These are phyloP conservation scores for Metschnikowia vanudenii DNA, from an alignment of 805 yeast species.

Conservation along the genomic window DNA sequence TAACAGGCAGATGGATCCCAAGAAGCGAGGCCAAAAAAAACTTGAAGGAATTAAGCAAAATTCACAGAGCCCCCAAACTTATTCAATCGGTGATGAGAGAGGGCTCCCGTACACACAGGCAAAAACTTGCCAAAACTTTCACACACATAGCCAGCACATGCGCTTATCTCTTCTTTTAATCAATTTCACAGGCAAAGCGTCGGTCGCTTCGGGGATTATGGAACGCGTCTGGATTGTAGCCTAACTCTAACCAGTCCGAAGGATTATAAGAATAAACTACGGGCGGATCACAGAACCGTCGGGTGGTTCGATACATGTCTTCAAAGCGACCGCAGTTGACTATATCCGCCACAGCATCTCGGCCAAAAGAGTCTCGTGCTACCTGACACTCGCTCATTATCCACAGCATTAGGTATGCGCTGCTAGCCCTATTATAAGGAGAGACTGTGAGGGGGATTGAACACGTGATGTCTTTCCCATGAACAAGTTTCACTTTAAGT, in stretches of 20 bases:
- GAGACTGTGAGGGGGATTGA: constrained; percentile 53
- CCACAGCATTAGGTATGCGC: constrained; percentile 52
- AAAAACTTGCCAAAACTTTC: no score
- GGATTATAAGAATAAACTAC: constrained; percentile 29
- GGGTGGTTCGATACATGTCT: constrained; percentile 23
- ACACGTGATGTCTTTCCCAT: constrained; percentile 50
- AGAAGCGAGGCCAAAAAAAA: no score
- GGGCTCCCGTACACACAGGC: no score
- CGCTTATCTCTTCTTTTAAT: no score
- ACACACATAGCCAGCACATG: no score
- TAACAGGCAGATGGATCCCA: no score
- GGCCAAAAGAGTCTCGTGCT: constrained; percentile 41
- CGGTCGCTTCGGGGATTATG: constrained; percentile 18
- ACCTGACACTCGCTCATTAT: constrained; percentile 51
- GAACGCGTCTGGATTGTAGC: constrained; percentile 36
- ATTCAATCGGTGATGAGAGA: no score
- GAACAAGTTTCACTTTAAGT: constrained; percentile 47
- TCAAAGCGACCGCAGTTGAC: constrained; percentile 20
- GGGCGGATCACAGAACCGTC: constrained; percentile 27
- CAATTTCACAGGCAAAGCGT: constrained; percentile 7
- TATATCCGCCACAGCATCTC: constrained; percentile 23
- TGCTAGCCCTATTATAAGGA: constrained; percentile 49
- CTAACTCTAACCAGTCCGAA: constrained; percentile 40
- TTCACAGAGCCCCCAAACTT: no score
- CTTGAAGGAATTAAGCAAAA: no score